Conservation (phyloP, 2,329 filamentous ascomycete genomes). For the Fusarium siculi region DNA sequence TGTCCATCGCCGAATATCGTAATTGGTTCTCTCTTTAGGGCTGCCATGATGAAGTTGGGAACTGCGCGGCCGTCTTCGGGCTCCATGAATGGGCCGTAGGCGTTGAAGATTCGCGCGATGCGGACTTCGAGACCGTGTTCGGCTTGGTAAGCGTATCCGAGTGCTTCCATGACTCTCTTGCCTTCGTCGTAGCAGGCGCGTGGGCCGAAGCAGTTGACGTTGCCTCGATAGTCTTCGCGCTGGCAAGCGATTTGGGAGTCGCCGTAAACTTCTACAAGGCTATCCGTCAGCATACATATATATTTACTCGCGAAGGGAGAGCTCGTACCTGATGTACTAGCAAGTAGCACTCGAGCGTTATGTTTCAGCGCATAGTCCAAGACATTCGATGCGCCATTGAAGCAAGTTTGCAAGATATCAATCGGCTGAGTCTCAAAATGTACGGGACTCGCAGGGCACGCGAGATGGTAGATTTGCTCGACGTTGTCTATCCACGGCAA, state of each 20-base stretch:
- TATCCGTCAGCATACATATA: rapidly evolving
- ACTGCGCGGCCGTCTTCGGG: constrained; percentile 26
- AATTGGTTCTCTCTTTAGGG: constrained; percentile 23
- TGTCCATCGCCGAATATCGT: constrained; percentile 33
- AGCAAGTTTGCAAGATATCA: constrained; percentile 37
- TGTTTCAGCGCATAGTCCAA: constrained; percentile 31
- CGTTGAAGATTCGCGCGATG: constrained; percentile 37
- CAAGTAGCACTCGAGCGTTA: constrained; percentile 27
- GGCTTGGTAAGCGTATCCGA: constrained; percentile 46
- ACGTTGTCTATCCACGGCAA: constrained; percentile 23
- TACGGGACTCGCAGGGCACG: constrained; percentile 30
- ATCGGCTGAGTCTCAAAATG: constrained; percentile 33
- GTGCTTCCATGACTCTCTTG: constrained; percentile 52
- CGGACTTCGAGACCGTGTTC: constrained; percentile 38
- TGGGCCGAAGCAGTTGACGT: constrained; percentile 54
- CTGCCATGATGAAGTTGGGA: constrained; percentile 36
- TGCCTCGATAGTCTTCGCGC: constrained; percentile 50
- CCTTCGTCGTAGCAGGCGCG: constrained; percentile 56
- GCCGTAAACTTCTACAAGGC: constrained; percentile 24
- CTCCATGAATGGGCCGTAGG: constrained; percentile 31
- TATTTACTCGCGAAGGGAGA: rapidly evolving
- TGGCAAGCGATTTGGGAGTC: constrained; percentile 17
- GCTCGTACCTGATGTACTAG: constrained; percentile 29
- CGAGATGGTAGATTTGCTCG: constrained; percentile 37
- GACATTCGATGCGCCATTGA: constrained; percentile 27